Percentiles rank a stretch among this genome's conserved stretches.
These are phyloP conservation scores for Hemerocallis citrina DNA, from an alignment of 106 monocot genomes.

Conservation along the genomic window DNA sequence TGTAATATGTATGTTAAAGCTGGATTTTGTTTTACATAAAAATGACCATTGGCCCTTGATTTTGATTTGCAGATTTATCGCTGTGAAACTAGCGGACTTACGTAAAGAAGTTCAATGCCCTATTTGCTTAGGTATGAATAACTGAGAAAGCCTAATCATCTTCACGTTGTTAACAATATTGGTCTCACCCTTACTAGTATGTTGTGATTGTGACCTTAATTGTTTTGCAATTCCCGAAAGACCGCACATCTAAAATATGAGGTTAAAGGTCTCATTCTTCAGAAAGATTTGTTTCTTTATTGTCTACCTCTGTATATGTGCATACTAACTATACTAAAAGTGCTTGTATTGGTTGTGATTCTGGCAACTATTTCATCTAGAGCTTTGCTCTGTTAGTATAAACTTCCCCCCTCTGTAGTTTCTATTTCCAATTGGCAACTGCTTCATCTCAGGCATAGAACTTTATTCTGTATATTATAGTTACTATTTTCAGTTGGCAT, in stretches of 20 bases:
- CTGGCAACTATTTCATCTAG: background rate
- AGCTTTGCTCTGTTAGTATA: background rate
- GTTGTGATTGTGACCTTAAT: background rate
- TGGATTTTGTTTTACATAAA: background rate
- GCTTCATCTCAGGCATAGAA: too few relatives aligned
- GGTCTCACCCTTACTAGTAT: background rate
- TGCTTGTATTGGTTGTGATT: too few relatives aligned
- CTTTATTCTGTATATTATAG: background rate
- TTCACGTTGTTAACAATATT: background rate
- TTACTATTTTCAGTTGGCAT: background rate
- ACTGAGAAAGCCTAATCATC: background rate
- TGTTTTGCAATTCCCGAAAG: background rate
- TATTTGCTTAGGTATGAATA: slow-evolving; percentile 82
- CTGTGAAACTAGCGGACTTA: slow-evolving; percentile 76
- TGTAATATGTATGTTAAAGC: background rate
- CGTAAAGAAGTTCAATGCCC: slow-evolving; percentile 98
- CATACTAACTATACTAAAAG: background rate
- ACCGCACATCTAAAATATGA: background rate
- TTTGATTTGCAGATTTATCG: slow-evolving; percentile 49
- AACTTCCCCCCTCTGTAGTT: background rate
- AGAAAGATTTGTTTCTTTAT: background rate
- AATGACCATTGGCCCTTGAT: background rate
- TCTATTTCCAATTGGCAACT: background rate
- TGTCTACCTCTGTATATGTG: background rate
- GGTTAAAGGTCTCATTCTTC: too few relatives aligned